Percentiles rank a stretch among this genome's conserved stretches.
These are phyloP conservation scores for Cerrena zonata DNA, from an alignment of 1,284 basidiomycete genomes.

Conservation along the genomic window DNA sequence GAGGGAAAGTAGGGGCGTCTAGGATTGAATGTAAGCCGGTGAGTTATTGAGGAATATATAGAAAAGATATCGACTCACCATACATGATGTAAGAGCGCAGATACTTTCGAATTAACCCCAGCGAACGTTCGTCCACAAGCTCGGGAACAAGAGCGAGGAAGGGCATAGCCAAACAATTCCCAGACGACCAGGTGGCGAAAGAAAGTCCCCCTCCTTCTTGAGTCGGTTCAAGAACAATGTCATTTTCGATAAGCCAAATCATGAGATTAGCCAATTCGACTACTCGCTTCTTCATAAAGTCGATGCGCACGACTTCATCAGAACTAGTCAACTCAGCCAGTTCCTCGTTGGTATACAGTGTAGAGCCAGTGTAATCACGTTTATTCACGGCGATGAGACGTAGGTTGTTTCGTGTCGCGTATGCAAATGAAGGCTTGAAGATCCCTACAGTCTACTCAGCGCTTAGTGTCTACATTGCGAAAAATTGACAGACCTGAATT, in stretches of 20 bases:
- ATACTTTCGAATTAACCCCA: neutral
- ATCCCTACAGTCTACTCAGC: slow-evolving; percentile 1
- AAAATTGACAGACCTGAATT: slow-evolving; percentile 11
- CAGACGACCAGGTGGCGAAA: slow-evolving; percentile 2
- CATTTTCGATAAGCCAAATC: slow-evolving; percentile 12
- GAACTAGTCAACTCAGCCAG: slow-evolving; percentile 3
- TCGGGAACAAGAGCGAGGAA: slow-evolving; percentile 2
- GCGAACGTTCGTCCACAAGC: neutral
- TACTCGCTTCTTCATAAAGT: slow-evolving; percentile 7
- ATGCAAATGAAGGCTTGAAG: slow-evolving; percentile 7
- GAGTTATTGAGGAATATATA: too few relatives aligned
- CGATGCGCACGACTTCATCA: slow-evolving; percentile 2
- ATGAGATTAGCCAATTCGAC: slow-evolving; percentile 13
- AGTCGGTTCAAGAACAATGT: slow-evolving; percentile 7
- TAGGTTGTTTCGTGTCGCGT: slow-evolving; percentile 9
- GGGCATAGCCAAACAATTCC: neutral
- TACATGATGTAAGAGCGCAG: slow-evolving; percentile 1
- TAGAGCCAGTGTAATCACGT: slow-evolving; percentile 14
- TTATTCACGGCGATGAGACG: slow-evolving; percentile 13
- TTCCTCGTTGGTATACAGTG: slow-evolving; percentile 11
- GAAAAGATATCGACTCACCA: neutral
- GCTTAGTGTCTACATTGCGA: neutral
- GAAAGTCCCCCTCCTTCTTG: neutral
- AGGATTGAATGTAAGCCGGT: neutral
- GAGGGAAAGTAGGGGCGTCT: neutral